Base-by-base conservation (phyloP, 169 alveolate genomes). In the Cryptosporidium tyzzeri region DNA sequence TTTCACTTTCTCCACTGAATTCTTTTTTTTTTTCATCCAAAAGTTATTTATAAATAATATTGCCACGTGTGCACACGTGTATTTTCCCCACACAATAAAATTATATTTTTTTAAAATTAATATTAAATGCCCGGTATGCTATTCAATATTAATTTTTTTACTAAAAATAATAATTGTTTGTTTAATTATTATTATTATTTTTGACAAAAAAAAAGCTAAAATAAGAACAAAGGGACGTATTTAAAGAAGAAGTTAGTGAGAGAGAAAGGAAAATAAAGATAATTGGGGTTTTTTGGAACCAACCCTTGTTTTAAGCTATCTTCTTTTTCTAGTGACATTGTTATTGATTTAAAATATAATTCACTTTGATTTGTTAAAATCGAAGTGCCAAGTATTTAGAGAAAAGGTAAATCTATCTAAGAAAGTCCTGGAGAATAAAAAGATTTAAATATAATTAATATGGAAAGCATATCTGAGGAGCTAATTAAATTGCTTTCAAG, bases 401-500 rank as follows among this genome's bases (percentile, higher is more conserved):
- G 37, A 4, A 23, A 26, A 55, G 23, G 8, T 6, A 23, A 55
- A 16, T 55, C 5, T 7, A 0, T 55, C 5, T 1, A 55, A 55
- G n/a, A 55, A 26, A 10, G 18, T 14, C 67, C 35, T 55, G 35
- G 37, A 26, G 31, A 21, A 23, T 23, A 16, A 55, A 55, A 55
- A 23, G 18, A 29, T 9, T 0, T 21, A 55, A 10, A 4, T 23
- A 2, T 55, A 55, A 26, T 55, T 55, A 50, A 41, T 23, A 70
- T 70, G 84, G 51, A 55, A 39, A 55, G 8, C 3, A 9, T 73
- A 55, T 51, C 71, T 51, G 70, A 73, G 23, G 86, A 73, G 35
- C 51, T 73, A 35, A 73, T 73, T 10, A 73, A 37, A 12, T 35
- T 59, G n/a, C 86, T 73, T 73, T 35, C 86, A 18, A 73, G 70